These are phyloP conservation scores for Diaporthe amygdali DNA, from an alignment of 2,329 filamentous ascomycete genomes.

Conservation along the genomic window DNA sequence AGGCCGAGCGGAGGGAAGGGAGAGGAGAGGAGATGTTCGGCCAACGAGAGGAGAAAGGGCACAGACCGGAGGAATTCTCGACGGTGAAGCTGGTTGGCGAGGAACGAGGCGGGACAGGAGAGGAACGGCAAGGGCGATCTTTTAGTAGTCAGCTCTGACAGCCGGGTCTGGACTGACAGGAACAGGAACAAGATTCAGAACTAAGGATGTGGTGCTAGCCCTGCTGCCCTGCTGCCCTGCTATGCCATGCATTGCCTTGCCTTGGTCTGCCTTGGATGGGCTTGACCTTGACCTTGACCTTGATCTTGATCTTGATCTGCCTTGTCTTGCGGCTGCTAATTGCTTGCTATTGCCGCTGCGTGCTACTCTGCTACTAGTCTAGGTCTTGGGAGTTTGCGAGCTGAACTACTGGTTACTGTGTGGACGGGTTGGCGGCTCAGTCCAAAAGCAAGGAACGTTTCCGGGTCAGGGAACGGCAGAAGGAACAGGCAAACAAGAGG, in stretches of 20 bases:
- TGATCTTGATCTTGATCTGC: background rate
- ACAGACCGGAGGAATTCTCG: slow-evolving; percentile 21
- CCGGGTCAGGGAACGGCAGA: background rate
- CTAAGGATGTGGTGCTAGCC: background rate
- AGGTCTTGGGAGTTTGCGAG: background rate
- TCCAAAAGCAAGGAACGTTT: slow-evolving; percentile 7
- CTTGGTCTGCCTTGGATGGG: background rate
- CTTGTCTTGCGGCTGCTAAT: background rate
- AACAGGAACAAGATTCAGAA: background rate
- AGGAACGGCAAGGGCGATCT: slow-evolving; percentile 22
- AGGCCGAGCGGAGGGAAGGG: slow-evolving; percentile 3
- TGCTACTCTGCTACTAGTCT: background rate
- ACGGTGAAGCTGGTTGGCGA: slow-evolving; percentile 20
- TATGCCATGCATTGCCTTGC: background rate
- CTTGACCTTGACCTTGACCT: too few species aligned
- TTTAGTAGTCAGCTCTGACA: slow-evolving; percentile 5
- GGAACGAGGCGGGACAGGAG: slow-evolving; percentile 4
- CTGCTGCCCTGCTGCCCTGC: background rate
- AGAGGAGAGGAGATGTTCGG: background rate
- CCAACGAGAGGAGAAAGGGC: background rate
- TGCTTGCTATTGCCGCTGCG: background rate
- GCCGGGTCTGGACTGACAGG: slow-evolving; percentile 12
- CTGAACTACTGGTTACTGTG: background rate
- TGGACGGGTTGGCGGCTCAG: background rate
- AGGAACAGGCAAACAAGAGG: background rate